Base-by-base conservation (phyloP, 2,329 filamentous ascomycete genomes). In the Nectriaceae sp. region DNA sequence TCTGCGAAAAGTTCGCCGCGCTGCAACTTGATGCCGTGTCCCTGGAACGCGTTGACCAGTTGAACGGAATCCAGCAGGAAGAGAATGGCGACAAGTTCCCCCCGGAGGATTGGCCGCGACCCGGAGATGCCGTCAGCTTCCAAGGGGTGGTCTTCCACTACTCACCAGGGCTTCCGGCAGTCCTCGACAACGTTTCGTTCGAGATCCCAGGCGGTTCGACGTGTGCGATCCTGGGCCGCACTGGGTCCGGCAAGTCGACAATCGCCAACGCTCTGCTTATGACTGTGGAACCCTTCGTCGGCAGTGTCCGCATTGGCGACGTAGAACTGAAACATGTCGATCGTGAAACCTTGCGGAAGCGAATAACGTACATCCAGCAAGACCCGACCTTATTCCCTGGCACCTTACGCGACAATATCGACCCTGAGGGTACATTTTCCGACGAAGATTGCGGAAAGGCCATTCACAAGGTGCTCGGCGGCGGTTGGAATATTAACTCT, bases 1-100 rank as follows among this genome's bases (percentile, higher is more conserved):
- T 96, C 0, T 96, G 91, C 68, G 83, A 84, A 51, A 81, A 84
- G 49, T 96, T 96, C 60, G 91, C 91, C 3, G 83, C 89, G 62
- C 77, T 96, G 2, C 90, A 96, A 65, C 91, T 96, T 80, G 88
- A 96, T 63, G 96, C 96, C 57, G 90, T 96, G 0, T 92, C 88
- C 0, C 89, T 96, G 0, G 91, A 96, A 69, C 83, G 91, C 35
- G 86, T 96, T 0, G 84, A 94, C 10, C 89, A 94, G 66, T 78
- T 96, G 0, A 76, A 94, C 1, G 82, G 89, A 49, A 79, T 96
- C 0, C 88, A 92, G 15, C 83, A 89, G 63, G 91, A 96, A 65
- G 74, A 83, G 0, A 76, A 73, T 0, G 90, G 90, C 1, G 77
- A 80, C 1, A 68, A 89, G 3, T 70, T 80, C 2, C 90, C 90